Evolutionary conservation across 2,329 filamentous ascomycete genomes (phyloP).

Genomic region (Fusarium scirpi): DNA sequence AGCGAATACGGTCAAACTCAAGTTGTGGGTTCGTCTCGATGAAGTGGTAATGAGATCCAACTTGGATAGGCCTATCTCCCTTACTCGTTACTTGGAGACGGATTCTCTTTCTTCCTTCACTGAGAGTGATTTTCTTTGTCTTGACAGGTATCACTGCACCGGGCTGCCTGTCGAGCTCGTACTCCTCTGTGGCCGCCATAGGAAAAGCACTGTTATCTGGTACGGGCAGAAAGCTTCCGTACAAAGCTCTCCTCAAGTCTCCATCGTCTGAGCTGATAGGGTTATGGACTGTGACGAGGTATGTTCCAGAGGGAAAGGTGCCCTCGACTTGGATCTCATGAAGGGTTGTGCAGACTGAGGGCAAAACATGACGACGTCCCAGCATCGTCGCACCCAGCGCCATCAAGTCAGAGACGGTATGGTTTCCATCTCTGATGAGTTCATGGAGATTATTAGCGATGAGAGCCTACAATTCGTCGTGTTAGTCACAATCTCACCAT

Average conservation of each 20-base stretch:
- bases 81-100: slow-evolving; percentile 82
- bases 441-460: slow-evolving; percentile 94
- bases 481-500: slow-evolving; percentile 14
- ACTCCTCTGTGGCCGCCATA: slow-evolving; percentile 71
- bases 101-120: slow-evolving; percentile 79
- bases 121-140: slow-evolving; percentile 74
- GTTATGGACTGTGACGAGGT: slow-evolving; percentile 93
- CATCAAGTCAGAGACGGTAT: slow-evolving; percentile 95
- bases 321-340: slow-evolving; percentile 92
- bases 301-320: slow-evolving; percentile 90
- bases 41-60: slow-evolving; percentile 96
- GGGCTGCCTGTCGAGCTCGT: slow-evolving; percentile 75
- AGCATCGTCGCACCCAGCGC: slow-evolving; percentile 90
- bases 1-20: slow-evolving; percentile 84
- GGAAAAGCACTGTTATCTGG: slow-evolving; percentile 78
- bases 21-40: slow-evolving; percentile 93
- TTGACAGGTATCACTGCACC: slow-evolving; percentile 83
- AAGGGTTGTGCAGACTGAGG: slow-evolving; percentile 82
- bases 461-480: slow-evolving; percentile 66
- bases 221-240: slow-evolving; percentile 89
- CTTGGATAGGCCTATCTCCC: slow-evolving; percentile 91
- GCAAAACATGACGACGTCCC: slow-evolving; percentile 89
- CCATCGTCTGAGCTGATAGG: slow-evolving; percentile 89
- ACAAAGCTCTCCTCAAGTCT: slow-evolving; percentile 86
- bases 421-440: slow-evolving; percentile 95